These are phyloP conservation scores for Ustilago esculenta DNA, from an alignment of 1,284 basidiomycete genomes.

Conservation along the genomic window DNA sequence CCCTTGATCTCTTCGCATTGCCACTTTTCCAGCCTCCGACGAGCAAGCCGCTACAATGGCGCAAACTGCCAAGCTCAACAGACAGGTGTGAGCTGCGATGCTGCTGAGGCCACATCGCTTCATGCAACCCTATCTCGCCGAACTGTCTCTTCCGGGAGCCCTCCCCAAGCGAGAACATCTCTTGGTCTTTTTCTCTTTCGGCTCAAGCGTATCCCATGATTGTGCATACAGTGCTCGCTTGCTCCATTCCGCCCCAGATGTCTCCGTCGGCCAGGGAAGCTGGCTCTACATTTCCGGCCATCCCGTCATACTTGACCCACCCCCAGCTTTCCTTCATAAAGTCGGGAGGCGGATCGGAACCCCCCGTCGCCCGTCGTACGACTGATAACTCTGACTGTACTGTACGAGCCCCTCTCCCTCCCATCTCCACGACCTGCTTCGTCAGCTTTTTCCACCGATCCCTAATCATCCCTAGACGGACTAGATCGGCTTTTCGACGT, in stretches of 20 bases:
- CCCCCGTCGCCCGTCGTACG: too few species aligned
- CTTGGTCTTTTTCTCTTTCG: too few species aligned
- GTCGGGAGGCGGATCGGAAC: constrained; percentile 2
- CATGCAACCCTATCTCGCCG: constrained; percentile 19
- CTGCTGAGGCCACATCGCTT: constrained; percentile 6
- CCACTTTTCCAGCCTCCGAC: too few species aligned
- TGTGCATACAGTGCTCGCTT: constrained; percentile 15
- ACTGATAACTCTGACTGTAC: background rate
- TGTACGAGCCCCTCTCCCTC: background rate
- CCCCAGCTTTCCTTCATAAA: constrained; percentile 8
- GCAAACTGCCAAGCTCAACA: constrained; percentile 18
- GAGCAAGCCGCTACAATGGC: constrained; percentile 9
- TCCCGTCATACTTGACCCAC: constrained; percentile 4
- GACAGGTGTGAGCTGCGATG: constrained; percentile 9
- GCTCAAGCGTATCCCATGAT: constrained; percentile 11
- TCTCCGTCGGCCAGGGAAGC: constrained; percentile 5
- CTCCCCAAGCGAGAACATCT: background rate
- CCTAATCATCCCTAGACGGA: too few species aligned
- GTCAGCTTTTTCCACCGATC: background rate
- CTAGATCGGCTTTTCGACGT: too few species aligned
- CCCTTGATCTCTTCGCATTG: background rate
- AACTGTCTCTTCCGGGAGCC: background rate
- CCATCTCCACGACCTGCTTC: too few species aligned
- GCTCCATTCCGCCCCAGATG: constrained; percentile 6
- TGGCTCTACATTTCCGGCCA: constrained; percentile 4